A percentile compares a stretch with the other conserved stretches of the same genome.
phyloP scores from a whole-genome alignment of 495 filamentous ascomycete genomes.

The Podospora anserina region DNA sequence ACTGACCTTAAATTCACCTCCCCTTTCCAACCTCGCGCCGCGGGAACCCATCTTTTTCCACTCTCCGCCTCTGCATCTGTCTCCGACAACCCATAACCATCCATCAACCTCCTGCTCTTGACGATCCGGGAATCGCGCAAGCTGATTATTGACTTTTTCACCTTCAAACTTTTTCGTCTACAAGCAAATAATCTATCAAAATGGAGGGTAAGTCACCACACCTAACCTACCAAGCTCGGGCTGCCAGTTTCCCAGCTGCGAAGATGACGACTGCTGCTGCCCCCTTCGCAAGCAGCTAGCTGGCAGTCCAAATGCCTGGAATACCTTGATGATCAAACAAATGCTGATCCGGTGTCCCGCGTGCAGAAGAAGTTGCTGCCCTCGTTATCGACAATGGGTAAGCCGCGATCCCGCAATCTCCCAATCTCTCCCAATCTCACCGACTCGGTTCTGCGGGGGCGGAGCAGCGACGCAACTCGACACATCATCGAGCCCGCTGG shows the following conservation, averaged over 20 bases:
- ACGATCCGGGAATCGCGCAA: conserved; percentile 46
- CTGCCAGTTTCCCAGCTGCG: conserved; percentile 1
- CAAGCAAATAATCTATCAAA: conserved; percentile 47
- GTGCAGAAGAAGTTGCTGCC: conserved; percentile 97
- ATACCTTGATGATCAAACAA: conserved; percentile 12
- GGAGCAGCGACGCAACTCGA: conserved; percentile 27
- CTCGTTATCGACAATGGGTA: conserved; percentile 99
- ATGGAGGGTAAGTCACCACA: conserved; percentile 49
- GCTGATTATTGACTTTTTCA: conserved; percentile 36
- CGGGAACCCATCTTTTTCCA: conserved; percentile 34
- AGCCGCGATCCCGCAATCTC: conserved; percentile 39
- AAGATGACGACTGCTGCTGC: background rate
- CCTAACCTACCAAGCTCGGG: conserved; percentile 7
- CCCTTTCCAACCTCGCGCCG: conserved; percentile 45
- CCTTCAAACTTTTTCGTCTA: conserved; percentile 34
- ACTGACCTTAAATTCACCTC: conserved; percentile 52
- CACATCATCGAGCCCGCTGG: conserved; percentile 9
- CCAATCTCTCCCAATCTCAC: conserved; percentile 29
- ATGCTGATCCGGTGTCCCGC: conserved; percentile 51
- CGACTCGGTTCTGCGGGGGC: conserved; percentile 27
- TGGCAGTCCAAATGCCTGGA: background rate
- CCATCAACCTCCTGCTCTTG: conserved; percentile 37
- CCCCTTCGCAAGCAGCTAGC: background rate
- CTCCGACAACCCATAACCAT: conserved; percentile 29
- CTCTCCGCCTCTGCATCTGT: conserved; percentile 38